A percentile compares a stretch with the other conserved stretches of the same genome.
These are phyloP conservation scores for Didymella pomorum DNA, from an alignment of 2,329 filamentous ascomycete species.

Conservation along the genomic window DNA sequence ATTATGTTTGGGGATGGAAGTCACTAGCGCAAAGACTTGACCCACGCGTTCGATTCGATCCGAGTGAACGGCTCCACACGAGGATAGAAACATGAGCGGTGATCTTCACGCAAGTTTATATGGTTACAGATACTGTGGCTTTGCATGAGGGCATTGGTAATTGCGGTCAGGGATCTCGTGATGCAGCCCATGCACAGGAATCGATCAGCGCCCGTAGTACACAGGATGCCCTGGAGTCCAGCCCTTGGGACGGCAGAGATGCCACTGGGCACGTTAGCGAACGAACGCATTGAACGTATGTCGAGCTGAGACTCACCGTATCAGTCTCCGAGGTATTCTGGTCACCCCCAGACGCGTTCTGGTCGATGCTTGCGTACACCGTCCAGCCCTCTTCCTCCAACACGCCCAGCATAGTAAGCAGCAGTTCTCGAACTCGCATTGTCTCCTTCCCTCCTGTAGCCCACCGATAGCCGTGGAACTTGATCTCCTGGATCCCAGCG, in stretches of 20 bases:
- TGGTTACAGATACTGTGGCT: not conserved
- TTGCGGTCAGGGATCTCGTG: not conserved
- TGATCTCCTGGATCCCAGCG: conserved; percentile 40
- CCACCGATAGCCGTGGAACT: conserved; percentile 48
- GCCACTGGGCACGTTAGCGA: conserved; percentile 23
- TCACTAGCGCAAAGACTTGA: conserved; percentile 13
- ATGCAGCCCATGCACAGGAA: too few relatives aligned
- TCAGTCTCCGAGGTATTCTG: conserved; percentile 33
- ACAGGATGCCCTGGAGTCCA: conserved; percentile 35
- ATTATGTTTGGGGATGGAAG: conserved; percentile 6
- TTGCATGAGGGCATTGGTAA: too few relatives aligned
- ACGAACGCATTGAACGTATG: not conserved
- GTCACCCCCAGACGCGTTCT: conserved; percentile 25
- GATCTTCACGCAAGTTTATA: not conserved
- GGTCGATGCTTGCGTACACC: conserved; percentile 52
- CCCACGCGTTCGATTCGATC: conserved; percentile 1
- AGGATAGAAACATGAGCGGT: not conserved
- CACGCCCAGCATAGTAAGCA: conserved; percentile 47
- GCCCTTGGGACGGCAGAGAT: conserved; percentile 32
- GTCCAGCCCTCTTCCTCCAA: conserved; percentile 52
- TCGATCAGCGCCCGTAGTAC: conserved; percentile 26
- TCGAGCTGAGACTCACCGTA: conserved; percentile 22
- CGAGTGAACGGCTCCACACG: not conserved
- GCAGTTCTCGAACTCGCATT: conserved; percentile 46
- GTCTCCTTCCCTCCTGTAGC: conserved; percentile 45